These are phyloP conservation scores for Verticillium alfalfae DNA, from an alignment of 2,329 filamentous ascomycete genomes.

Conservation along the genomic window DNA sequence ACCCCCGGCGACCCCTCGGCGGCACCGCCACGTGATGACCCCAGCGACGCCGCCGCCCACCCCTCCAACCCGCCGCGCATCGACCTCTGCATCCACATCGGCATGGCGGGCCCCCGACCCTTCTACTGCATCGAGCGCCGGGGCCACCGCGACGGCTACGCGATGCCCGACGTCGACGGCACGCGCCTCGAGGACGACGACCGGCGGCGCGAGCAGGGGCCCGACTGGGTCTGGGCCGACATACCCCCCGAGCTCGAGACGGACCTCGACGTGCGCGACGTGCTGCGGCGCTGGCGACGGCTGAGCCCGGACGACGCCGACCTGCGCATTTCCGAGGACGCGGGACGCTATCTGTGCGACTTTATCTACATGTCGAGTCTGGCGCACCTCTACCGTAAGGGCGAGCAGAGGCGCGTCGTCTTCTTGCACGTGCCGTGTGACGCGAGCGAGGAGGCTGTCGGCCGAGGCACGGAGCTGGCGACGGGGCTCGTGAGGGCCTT, in stretches of 20 bases:
- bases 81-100: constrained; percentile 71
- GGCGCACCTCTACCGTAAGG: constrained; percentile 45
- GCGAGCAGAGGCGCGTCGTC: constrained; percentile 45
- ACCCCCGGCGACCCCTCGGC: constrained; percentile 21
- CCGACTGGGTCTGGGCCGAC: constrained; percentile 48
- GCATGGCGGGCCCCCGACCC: constrained; percentile 63
- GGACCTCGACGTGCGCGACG: constrained; percentile 51
- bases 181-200: constrained; percentile 47
- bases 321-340: constrained; percentile 60
- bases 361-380: constrained; percentile 72
- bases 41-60: constrained; percentile 12
- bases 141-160: constrained; percentile 69
- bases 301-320: constrained; percentile 36
- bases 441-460: constrained; percentile 40
- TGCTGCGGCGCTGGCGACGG: constrained; percentile 49
- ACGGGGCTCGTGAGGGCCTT: constrained; percentile 52
- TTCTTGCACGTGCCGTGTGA: constrained; percentile 70
- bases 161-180: constrained; percentile 64
- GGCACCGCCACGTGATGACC: constrained; percentile 11
- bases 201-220: constrained; percentile 20
- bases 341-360: constrained; percentile 70
- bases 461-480: constrained; percentile 44
- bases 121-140: constrained; percentile 67
- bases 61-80: constrained; percentile 33
- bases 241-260: constrained; percentile 51